Percentiles rank a stretch among this genome's conserved stretches.
Evolutionary conservation across 140 eudicot species (phyloP).

Genomic region (Cichorium intybus): DNA sequence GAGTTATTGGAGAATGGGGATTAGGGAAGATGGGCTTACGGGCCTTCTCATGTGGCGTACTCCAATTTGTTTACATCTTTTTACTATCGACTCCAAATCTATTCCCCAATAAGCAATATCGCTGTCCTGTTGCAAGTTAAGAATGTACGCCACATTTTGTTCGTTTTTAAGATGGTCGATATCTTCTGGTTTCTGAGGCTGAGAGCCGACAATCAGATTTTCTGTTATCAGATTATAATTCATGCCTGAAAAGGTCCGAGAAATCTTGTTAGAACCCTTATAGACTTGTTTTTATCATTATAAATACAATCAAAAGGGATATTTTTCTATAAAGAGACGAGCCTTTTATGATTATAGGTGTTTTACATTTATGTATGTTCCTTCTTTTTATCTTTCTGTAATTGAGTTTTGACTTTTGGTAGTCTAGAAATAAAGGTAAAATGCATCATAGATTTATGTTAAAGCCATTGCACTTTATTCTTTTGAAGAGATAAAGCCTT

Average conservation of each 20-base stretch:
- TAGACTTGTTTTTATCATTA: too few relatives aligned
- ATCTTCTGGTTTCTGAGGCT: constrained; percentile 92
- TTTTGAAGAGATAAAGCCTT: constrained; percentile 10
- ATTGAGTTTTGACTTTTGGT: constrained; percentile 7
- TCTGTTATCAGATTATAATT: constrained; percentile 80
- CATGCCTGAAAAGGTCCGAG: constrained; percentile 59
- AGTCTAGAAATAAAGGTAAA: not conserved
- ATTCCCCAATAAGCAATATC: constrained; percentile 90
- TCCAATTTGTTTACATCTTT: constrained; percentile 58
- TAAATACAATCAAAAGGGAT: too few relatives aligned
- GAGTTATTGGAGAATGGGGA: not conserved
- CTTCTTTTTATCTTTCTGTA: not conserved
- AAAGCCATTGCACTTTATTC: constrained; percentile 20
- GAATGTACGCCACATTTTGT: constrained; percentile 79
- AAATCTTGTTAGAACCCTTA: constrained; percentile 18
- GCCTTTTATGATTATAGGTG: not conserved
- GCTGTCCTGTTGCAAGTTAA: constrained; percentile 88
- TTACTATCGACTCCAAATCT: constrained; percentile 56
- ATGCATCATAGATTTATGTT: not conserved
- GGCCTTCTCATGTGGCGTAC: constrained; percentile 95
- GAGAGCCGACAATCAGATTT: constrained; percentile 84
- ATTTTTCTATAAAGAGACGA: not conserved
- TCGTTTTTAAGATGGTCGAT: constrained; percentile 79
- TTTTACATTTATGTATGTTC: constrained; percentile 1
- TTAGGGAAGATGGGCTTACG: constrained; percentile 50